Base-by-base conservation (phyloP, 345 rosid genomes). In the Salix brachista region DNA sequence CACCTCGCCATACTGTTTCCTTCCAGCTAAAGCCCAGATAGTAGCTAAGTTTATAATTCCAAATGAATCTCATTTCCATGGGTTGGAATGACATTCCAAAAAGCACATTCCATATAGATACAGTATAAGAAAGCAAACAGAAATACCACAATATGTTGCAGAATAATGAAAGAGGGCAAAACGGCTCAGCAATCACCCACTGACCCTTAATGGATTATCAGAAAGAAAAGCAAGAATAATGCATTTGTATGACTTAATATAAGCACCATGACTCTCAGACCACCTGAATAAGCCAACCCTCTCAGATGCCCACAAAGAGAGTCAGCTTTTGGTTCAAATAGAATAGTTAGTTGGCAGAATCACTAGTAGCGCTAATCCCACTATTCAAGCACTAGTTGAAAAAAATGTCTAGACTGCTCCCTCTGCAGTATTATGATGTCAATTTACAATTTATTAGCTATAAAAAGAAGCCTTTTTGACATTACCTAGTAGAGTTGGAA, bases 401-500 rank as follows among this genome's bases (percentile, higher is more conserved):
- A 23, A 21, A 68, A 0, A 23, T n/a, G 26, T 19, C 26, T 68
- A 6, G 4, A 4, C 25, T 17, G 14, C 42, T 67, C n/a, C 46
- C 46, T 67, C 69, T 17, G 11, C 19, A 8, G 0, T 21, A 32
- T 21, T 58, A 32, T 72, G 13, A 2, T 37, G 37, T 41, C 67
- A 39, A 56, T 56, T 56, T 56, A 56, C 26, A 56, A 56, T n/a
- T 2, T 36, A 25, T 46, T 48, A 6, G 7, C 26, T 56, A 18
- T 64, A 75, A 17, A 13, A 70, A 25, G 19, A 11, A 70, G 65
- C 28, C 37, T 44, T 30, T 54, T 52, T 60, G 16, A 28, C 25
- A 37, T 77, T 84, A 89, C 90, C 89, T 80, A 23, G 89, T 82
- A 13, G 84, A 80, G 73, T 32, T 81, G 52, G 84, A 73, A 72